Evolutionary conservation across 176 grass and related monocot genomes (phyloP), one percentile per base, ranked within the genome.

Genomic region (Bothriochloa decipiens): DNA sequence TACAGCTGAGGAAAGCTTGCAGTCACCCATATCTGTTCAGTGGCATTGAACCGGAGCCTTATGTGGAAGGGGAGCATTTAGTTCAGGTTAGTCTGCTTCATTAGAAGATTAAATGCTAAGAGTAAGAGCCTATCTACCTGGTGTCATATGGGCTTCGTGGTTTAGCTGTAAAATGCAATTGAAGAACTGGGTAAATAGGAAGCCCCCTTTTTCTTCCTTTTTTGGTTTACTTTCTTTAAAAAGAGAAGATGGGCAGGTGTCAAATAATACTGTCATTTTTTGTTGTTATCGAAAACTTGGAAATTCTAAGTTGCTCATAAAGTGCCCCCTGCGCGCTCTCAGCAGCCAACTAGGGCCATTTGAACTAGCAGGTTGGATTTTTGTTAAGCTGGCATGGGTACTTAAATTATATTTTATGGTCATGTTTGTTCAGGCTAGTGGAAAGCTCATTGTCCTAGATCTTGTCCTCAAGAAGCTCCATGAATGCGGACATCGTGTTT

Each of bases 21-120:
- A 98, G 92, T 79, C 95, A 98, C 86, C 95, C 95, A 74, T 98
- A 98, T 79, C 89, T 98, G 16, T 98, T 98, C 82, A 90, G 71
- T 88, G 95, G 95, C 14, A 95, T 98, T 66, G 95, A 98, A 81
- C 91, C 95, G 41, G 95, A 98, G 82, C 92, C 95, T 82, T 98
- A 98, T 77, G 75, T 90, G 69, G 95, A 98, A 93, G 95, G 92
- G 72, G 92, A 95, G 12, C 83, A 89, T 89, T 89, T 89, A 60
- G 65, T 89, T 82, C 65, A 85, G 88, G 88, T 86, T 18, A 71
- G 82, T 53, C 0, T 77, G 28, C 62, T 61, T 80, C 32, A 46
- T 89, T 69, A 58, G 42, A 65, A 35, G 41, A 53, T 23, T 11
- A 28, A 80, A 76, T 46, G 41, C 70, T 80, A 84, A 58, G 15